Percentiles rank a stretch among this genome's conserved stretches.
Evolutionary conservation across 768 basidiomycete species (phyloP).

Genomic region (Termitomyces titanicus): DNA sequence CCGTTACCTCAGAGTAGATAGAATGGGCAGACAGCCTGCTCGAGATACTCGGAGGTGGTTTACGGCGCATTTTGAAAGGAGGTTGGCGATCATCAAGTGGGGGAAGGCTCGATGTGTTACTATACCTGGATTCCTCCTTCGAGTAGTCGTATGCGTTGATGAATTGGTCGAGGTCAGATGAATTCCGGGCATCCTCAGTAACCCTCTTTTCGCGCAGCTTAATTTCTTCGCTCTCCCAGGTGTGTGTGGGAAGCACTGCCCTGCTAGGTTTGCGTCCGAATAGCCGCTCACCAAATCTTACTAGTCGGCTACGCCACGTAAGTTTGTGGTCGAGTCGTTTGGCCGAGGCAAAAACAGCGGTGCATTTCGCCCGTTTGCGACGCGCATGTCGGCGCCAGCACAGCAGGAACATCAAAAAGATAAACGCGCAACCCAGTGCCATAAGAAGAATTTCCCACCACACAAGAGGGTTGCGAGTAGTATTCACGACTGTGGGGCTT

Average conservation of each 20-base stretch:
- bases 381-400: slow-evolving; percentile 69
- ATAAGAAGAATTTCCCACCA: slow-evolving; percentile 90
- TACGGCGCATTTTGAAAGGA: slow-evolving; percentile 12
- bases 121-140: slow-evolving; percentile 32
- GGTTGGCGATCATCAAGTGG: slow-evolving; percentile 25
- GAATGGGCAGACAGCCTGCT: slow-evolving; percentile 41
- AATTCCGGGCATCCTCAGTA: slow-evolving; percentile 46
- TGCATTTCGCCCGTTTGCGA: slow-evolving; percentile 64
- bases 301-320: slow-evolving; percentile 55
- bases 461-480: slow-evolving; percentile 34
- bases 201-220: slow-evolving; percentile 47
- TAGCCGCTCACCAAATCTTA: slow-evolving; percentile 53
- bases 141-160: slow-evolving; percentile 48
- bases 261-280: slow-evolving; percentile 42
- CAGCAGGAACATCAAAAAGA: slow-evolving; percentile 64
- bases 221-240: slow-evolving; percentile 39
- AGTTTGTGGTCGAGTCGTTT: slow-evolving; percentile 47
- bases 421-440: slow-evolving; percentile 76
- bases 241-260: slow-evolving; percentile 16
- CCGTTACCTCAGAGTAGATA: slow-evolving; percentile 69
- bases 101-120: slow-evolving; percentile 37
- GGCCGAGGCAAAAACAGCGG: slow-evolving; percentile 57
- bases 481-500: slow-evolving; percentile 37
- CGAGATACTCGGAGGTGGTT: slow-evolving; percentile 17
- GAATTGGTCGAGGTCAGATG: slow-evolving; percentile 49